Conservation (phyloP, 2,329 filamentous ascomycete species). For the Paecilomyces formosus region DNA sequence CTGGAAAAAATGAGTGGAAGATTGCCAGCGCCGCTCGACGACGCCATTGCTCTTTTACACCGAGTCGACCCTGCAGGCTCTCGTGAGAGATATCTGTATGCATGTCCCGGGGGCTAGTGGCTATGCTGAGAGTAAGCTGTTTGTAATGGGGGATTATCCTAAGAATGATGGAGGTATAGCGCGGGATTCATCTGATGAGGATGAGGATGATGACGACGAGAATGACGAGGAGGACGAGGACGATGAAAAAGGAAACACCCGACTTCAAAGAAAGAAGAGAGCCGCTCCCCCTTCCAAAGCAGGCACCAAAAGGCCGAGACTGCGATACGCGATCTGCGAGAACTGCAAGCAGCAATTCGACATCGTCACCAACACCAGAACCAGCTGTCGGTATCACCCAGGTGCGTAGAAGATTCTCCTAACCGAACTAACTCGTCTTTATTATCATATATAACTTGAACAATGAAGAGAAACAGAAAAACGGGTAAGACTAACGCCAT, state of each 20-base stretch:
- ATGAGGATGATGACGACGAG: background rate
- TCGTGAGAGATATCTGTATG: background rate
- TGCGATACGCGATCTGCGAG: background rate
- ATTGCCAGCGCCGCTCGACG: background rate
- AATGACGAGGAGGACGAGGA: background rate
- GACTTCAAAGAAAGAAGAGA: background rate
- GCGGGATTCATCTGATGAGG: background rate
- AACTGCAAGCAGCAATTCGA: background rate
- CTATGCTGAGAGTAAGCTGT: background rate
- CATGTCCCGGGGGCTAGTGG: background rate
- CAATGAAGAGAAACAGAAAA: too few species aligned
- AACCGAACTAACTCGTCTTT: too few species aligned
- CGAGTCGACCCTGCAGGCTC: background rate
- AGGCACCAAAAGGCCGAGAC: background rate
- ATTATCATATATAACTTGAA: too few species aligned
- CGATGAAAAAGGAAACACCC: background rate
- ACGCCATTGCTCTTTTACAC: background rate
- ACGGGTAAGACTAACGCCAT: too few species aligned
- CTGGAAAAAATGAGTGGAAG: background rate
- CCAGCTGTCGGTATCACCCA: background rate
- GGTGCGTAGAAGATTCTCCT: background rate
- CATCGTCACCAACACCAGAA: background rate
- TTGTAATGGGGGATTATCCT: background rate
- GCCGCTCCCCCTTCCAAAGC: background rate
- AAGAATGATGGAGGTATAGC: background rate